These are phyloP conservation scores for Phyllosticta citribraziliensis DNA, from an alignment of 2,329 filamentous ascomycete species.

Conservation along the genomic window DNA sequence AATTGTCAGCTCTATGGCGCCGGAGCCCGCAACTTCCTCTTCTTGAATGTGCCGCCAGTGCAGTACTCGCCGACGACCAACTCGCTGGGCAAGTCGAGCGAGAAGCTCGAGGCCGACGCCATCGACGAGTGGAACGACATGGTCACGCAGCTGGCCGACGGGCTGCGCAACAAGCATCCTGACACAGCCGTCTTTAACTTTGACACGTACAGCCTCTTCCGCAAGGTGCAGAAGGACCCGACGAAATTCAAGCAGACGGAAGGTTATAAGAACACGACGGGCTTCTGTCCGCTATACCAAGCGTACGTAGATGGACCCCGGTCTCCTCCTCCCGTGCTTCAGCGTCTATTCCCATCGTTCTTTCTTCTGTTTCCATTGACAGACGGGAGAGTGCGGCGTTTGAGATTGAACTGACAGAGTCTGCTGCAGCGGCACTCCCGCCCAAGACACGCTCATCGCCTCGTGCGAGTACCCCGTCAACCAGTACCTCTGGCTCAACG, in stretches of 20 bases:
- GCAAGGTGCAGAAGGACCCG: slow-evolving; percentile 44
- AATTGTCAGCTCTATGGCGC: slow-evolving; percentile 29
- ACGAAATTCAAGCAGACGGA: slow-evolving; percentile 40
- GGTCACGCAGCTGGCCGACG: slow-evolving; percentile 32
- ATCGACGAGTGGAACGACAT: slow-evolving; percentile 44
- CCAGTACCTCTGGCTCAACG: slow-evolving; percentile 57
- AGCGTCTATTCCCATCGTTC: not conserved
- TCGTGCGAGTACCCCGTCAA: slow-evolving; percentile 48
- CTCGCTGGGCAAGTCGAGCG: slow-evolving; percentile 26
- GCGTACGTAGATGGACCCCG: slow-evolving; percentile 26
- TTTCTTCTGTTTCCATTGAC: not conserved
- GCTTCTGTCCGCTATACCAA: slow-evolving; percentile 45
- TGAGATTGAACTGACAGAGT: not conserved
- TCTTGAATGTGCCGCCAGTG: slow-evolving; percentile 39
- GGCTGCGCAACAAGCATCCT: slow-evolving; percentile 27
- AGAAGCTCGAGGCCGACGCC: slow-evolving; percentile 30
- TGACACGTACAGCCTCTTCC: slow-evolving; percentile 44
- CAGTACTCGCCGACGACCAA: slow-evolving; percentile 43
- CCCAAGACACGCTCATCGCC: slow-evolving; percentile 27
- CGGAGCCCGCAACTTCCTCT: slow-evolving; percentile 41
- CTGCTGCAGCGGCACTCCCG: slow-evolving; percentile 25
- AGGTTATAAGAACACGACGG: slow-evolving; percentile 45
- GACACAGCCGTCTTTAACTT: slow-evolving; percentile 44
- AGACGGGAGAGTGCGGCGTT: not conserved
- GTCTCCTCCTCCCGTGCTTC: not conserved